Base-by-base conservation (phyloP, 23 red algal genomes). In the Gracilaria domingensis region DNA sequence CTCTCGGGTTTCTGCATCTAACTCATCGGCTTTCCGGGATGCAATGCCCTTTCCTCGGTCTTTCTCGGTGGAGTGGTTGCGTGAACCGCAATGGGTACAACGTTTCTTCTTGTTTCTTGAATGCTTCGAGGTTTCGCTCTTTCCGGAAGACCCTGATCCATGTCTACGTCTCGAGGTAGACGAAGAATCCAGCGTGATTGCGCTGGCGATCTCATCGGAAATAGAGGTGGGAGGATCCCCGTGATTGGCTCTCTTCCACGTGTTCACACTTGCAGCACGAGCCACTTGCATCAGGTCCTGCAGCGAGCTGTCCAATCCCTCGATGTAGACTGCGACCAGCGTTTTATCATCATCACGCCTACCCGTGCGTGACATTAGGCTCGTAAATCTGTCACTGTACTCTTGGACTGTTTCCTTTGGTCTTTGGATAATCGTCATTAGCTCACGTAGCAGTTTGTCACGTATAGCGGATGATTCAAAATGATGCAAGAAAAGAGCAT, bases 211-310 rank as follows among this genome's bases (percentile, higher is more conserved):
- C 34, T 49, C 79, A 0, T 82, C 79, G 3, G 49, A 0, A 37
- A 59, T 39, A 7, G 79, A 58, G 32, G 37, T 20, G 25, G 79
- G 18, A 39, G 45, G 53, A 54, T 39, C 79, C 49, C 17, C 32
- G 78, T 45, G 42, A 45, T 45, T 45, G 4, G 2, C 30, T 7
- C 78, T 49, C 53, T 59, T 82, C 78, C 50, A 82, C 49, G 61
- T 58, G n/a, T 59, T 82, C 8, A 82, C 2, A 1, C 50, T 82
- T 9, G 78, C 78, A 12, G 78, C 75, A 2, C 50, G 78, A 0
- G 78, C 78, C 12, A 82, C 50, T 3, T 82, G 78, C 78, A 82
- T 82, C 53, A 82, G n/a, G 12, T 82, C 78, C 4, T 82, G 78
- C 48, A 59, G 49, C 4, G 32, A 14, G 25, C 11, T 23, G 78